Conservation (phyloP, 2,329 filamentous ascomycete species). For the Colletotrichum chrysophilum region DNA sequence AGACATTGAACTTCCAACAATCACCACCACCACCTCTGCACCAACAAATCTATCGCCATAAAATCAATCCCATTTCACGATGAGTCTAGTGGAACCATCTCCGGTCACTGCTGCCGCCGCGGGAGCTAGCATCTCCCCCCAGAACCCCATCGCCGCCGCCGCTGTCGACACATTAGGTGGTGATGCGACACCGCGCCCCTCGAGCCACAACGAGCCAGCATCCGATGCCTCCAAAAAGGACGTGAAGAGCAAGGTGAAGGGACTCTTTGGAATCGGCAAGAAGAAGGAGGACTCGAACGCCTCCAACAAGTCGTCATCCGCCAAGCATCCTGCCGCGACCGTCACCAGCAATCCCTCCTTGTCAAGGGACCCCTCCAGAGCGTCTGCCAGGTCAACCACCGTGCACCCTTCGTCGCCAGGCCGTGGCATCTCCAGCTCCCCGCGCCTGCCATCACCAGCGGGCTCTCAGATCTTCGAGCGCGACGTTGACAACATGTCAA, state of each 20-base stretch:
- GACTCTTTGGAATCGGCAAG: slow-evolving; percentile 66
- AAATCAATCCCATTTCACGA: slow-evolving; percentile 16
- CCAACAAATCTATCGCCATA: background rate
- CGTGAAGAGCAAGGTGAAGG: slow-evolving; percentile 57
- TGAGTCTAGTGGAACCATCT: slow-evolving; percentile 30
- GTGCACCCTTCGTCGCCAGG: slow-evolving; percentile 67
- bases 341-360: slow-evolving; percentile 33
- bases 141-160: slow-evolving; percentile 29
- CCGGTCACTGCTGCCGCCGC: slow-evolving; percentile 31
- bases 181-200: slow-evolving; percentile 38
- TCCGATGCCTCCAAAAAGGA: slow-evolving; percentile 56
- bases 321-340: slow-evolving; percentile 19
- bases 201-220: slow-evolving; percentile 29
- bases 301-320: slow-evolving; percentile 33
- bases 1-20: background rate
- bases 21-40: background rate
- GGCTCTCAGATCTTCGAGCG: slow-evolving; percentile 89
- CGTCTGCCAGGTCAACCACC: slow-evolving; percentile 40
- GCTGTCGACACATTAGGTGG: slow-evolving; percentile 30
- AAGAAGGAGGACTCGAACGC: slow-evolving; percentile 57
- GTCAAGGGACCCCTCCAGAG: slow-evolving; percentile 37
- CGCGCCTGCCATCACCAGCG: slow-evolving; percentile 79
- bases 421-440: slow-evolving; percentile 72
- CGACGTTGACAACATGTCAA: slow-evolving; percentile 82
- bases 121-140: slow-evolving; percentile 18